These are phyloP conservation scores for Parathielavia appendiculata DNA, from an alignment of 495 filamentous ascomycete genomes.

Conservation along the genomic window DNA sequence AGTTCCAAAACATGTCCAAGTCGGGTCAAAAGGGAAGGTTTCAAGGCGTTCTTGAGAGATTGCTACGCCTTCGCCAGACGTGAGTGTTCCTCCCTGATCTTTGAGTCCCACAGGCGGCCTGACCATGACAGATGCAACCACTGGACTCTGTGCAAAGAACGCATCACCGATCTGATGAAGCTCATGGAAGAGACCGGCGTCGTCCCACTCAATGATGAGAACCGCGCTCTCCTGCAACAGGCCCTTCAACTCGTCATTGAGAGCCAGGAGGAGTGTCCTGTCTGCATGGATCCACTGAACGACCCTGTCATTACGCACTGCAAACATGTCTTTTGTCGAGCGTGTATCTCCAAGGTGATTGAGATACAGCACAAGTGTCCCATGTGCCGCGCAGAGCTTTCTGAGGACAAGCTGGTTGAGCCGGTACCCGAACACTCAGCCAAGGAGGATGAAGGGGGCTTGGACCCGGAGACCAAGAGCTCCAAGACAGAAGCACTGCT, in stretches of 20 bases:
- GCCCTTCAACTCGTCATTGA: slow-evolving; percentile 76
- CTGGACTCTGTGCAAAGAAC: slow-evolving; percentile 72
- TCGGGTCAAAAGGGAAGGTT: slow-evolving; percentile 46
- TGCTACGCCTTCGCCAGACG: slow-evolving; percentile 79
- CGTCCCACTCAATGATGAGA: slow-evolving; percentile 69
- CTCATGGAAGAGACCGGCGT: slow-evolving; percentile 61
- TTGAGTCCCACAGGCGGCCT: not conserved
- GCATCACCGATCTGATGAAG: slow-evolving; percentile 63
- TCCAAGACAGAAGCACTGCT: slow-evolving; percentile 82
- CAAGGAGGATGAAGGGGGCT: slow-evolving; percentile 39
- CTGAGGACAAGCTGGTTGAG: slow-evolving; percentile 55
- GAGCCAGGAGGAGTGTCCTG: slow-evolving; percentile 74
- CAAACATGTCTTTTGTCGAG: slow-evolving; percentile 72
- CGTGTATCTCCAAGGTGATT: slow-evolving; percentile 75
- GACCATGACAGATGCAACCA: slow-evolving; percentile 57
- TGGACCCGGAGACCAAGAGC: slow-evolving; percentile 62
- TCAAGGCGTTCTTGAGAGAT: slow-evolving; percentile 64
- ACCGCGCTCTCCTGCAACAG: slow-evolving; percentile 65
- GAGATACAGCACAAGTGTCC: slow-evolving; percentile 79
- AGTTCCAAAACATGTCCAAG: slow-evolving; percentile 47
- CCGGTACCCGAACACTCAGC: slow-evolving; percentile 53
- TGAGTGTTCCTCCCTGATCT: slow-evolving; percentile 3
- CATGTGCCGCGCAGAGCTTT: slow-evolving; percentile 75
- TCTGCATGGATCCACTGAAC: slow-evolving; percentile 72
- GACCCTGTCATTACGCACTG: slow-evolving; percentile 83